A percentile compares a stretch with the other conserved stretches of the same genome.
These are phyloP conservation scores for Daldinia bambusicola DNA, from an alignment of 495 filamentous ascomycete genomes.

Conservation along the genomic window DNA sequence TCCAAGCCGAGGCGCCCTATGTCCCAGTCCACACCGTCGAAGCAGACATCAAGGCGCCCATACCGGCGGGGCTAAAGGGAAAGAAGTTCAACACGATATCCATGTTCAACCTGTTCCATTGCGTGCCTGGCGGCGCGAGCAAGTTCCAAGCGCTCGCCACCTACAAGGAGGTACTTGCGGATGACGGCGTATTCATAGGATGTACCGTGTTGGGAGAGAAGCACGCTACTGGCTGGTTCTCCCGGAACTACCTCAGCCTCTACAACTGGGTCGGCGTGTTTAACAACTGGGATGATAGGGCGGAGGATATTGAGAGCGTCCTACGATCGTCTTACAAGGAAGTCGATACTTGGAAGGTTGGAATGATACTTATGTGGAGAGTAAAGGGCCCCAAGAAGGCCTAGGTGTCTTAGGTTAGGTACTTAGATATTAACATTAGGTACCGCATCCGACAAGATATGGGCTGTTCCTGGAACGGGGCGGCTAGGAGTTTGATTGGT, in stretches of 20 bases:
- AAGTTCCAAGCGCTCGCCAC: slow-evolving; percentile 36
- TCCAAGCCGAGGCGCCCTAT: slow-evolving; percentile 14
- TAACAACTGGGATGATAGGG: slow-evolving; percentile 42
- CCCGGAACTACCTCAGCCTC: slow-evolving; percentile 43
- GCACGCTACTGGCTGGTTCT: slow-evolving; percentile 53
- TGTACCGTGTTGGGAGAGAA: slow-evolving; percentile 50
- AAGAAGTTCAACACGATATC: slow-evolving; percentile 51
- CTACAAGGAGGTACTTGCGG: slow-evolving; percentile 41
- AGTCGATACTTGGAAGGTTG: slow-evolving; percentile 46
- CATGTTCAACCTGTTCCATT: slow-evolving; percentile 56
- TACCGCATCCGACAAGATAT: neutral
- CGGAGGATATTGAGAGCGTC: slow-evolving; percentile 49
- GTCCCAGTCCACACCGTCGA: slow-evolving; percentile 28
- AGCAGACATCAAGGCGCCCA: slow-evolving; percentile 38
- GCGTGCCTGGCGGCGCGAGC: slow-evolving; percentile 45
- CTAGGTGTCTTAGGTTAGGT: no score
- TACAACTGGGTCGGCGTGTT: slow-evolving; percentile 48
- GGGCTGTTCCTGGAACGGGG: neutral
- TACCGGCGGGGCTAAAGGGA: slow-evolving; percentile 22
- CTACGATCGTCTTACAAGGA: slow-evolving; percentile 48
- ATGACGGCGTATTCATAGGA: slow-evolving; percentile 51
- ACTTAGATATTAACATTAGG: neutral
- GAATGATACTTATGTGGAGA: slow-evolving; percentile 23
- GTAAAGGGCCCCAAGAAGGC: slow-evolving; percentile 2
- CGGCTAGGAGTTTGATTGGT: neutral